phyloP scores from a whole-genome alignment of 768 basidiomycete genomes.

The Cystofilobasidium ferigula region DNA sequence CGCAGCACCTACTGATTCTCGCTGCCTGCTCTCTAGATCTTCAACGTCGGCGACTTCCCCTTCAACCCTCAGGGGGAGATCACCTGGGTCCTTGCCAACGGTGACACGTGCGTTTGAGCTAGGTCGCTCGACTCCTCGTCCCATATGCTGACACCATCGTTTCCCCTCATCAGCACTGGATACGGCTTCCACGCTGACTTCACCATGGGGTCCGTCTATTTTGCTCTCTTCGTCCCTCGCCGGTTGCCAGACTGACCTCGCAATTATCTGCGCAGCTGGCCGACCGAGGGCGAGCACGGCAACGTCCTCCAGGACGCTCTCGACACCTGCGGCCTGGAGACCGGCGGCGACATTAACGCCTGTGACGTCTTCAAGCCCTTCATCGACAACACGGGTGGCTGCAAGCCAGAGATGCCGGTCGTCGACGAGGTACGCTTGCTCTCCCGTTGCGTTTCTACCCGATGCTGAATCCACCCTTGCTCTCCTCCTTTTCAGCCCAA shows the following conservation, averaged over 20 bases:
- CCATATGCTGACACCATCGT: neutral
- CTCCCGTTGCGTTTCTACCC: neutral
- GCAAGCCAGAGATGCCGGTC: slow-evolving; percentile 33
- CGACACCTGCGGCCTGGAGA: slow-evolving; percentile 17
- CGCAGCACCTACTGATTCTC: neutral
- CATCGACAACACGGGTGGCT: slow-evolving; percentile 33
- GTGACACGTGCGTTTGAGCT: slow-evolving; percentile 29
- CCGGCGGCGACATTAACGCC: slow-evolving; percentile 3
- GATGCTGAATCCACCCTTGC: no score
- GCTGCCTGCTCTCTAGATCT: slow-evolving; percentile 1
- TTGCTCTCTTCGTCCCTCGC: no score
- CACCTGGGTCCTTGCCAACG: slow-evolving; percentile 37
- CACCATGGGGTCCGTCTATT: no score
- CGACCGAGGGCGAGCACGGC: slow-evolving; percentile 30
- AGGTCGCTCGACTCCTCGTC: neutral
- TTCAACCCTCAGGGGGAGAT: slow-evolving; percentile 33
- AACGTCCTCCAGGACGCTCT: slow-evolving; percentile 38
- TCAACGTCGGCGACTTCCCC: slow-evolving; percentile 35
- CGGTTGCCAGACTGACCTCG: no score
- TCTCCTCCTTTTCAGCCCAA: neutral
- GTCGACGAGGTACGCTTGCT: slow-evolving; percentile 28
- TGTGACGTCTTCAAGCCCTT: slow-evolving; percentile 37
- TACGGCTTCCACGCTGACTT: slow-evolving; percentile 37
- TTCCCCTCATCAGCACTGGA: neutral
- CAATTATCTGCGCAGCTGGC: no score